Conservation (phyloP, 441 rosid genomes). For the Adansonia madagascariensis region DNA sequence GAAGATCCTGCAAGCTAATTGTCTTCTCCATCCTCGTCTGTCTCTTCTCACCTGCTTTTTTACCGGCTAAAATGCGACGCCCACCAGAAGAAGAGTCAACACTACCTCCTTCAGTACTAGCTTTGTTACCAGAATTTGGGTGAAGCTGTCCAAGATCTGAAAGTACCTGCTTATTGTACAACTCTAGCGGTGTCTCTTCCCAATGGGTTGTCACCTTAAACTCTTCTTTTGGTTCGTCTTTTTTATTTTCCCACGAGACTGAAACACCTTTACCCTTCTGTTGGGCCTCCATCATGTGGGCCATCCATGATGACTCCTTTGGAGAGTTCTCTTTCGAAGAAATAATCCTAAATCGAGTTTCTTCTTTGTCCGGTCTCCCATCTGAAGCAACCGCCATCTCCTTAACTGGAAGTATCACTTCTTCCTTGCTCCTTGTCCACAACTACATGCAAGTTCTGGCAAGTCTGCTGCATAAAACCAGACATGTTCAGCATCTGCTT, state of each 20-base stretch:
- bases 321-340: slow-evolving; percentile 40
- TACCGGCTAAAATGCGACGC: slow-evolving; percentile 32
- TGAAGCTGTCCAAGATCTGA: slow-evolving; percentile 43
- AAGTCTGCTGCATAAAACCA: slow-evolving; percentile 46
- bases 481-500: slow-evolving; percentile 53
- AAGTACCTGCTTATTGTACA: slow-evolving; percentile 29
- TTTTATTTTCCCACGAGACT: slow-evolving; percentile 56
- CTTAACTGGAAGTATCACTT: slow-evolving; percentile 40
- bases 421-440: slow-evolving; percentile 56
- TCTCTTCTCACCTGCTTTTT: slow-evolving; percentile 57
- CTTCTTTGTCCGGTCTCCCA: slow-evolving; percentile 34
- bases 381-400: slow-evolving; percentile 39
- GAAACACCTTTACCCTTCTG: slow-evolving; percentile 53
- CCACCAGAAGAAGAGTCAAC: slow-evolving; percentile 40
- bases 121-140: slow-evolving; percentile 37
- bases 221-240: slow-evolving; percentile 66
- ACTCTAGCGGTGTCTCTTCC: slow-evolving; percentile 43
- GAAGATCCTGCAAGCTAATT: slow-evolving; percentile 72
- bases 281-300: slow-evolving; percentile 52
- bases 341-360: slow-evolving; percentile 32
- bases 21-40: slow-evolving; percentile 69
- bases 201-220: slow-evolving; percentile 48
- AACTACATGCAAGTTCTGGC: slow-evolving; percentile 48
- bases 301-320: slow-evolving; percentile 55
- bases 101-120: slow-evolving; percentile 25